phyloP scores from a whole-genome alignment of 768 basidiomycete genomes.

The Leccinum barrowsii region DNA sequence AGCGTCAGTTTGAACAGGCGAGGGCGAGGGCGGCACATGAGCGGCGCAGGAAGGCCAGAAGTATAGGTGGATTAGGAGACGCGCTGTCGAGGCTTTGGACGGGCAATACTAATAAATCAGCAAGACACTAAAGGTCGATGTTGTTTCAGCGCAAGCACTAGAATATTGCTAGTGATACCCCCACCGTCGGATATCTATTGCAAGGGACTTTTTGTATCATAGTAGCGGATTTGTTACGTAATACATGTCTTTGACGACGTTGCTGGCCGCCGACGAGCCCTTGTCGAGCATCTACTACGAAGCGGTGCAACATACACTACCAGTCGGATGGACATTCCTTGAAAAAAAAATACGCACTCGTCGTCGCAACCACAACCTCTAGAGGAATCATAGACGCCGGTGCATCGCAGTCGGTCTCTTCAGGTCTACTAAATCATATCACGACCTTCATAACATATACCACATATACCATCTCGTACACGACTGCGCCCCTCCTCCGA shows the following conservation, averaged over 20 bases:
- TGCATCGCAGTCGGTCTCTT: conserved; percentile 10
- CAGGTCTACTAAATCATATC: conserved; percentile 2
- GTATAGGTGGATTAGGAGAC: conserved; percentile 1
- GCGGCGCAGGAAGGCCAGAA: conserved; percentile 9
- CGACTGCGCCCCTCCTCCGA: not conserved
- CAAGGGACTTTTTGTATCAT: not conserved
- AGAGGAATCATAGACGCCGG: not conserved
- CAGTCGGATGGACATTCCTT: conserved; percentile 28
- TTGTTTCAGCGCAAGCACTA: too few relatives aligned
- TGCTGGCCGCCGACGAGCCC: not conserved
- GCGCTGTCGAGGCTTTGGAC: conserved; percentile 18
- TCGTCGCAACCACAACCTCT: conserved; percentile 4
- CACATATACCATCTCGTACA: conserved; percentile 3
- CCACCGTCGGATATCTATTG: not conserved
- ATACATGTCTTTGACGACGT: not conserved
- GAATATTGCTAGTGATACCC: not conserved
- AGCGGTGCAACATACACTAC: conserved; percentile 4
- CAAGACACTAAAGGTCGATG: not conserved
- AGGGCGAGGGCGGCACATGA: conserved; percentile 19
- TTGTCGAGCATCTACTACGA: not conserved
- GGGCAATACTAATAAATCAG: conserved; percentile 2
- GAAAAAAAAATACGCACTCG: conserved; percentile 9
- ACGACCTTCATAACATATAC: conserved; percentile 11
- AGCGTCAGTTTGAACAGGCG: conserved; percentile 25
- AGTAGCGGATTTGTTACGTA: conserved; percentile 13